Base-by-base conservation (phyloP, 306 rosid genomes). In the Trifolium pratense region DNA sequence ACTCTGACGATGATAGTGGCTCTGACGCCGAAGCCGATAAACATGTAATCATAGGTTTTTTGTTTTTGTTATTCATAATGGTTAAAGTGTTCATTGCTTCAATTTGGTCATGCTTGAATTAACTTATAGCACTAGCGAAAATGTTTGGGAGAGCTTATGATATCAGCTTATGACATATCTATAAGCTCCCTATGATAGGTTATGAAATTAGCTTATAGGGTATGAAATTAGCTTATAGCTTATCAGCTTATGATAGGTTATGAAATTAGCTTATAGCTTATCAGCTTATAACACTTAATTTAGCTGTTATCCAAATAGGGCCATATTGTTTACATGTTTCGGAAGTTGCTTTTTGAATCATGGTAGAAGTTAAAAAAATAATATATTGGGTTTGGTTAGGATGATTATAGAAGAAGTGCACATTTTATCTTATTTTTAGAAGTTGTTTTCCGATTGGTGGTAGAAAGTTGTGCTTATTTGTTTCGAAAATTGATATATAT, bases 1-100 rank as follows among this genome's bases (percentile, higher is more conserved):
- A 70, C 37, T 31, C 49, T 3, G 74, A 58, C 1, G 86, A 62
- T 0, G 13, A 58, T 1, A 16, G 36, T 21, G 53, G 72, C 74
- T 78, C 84, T 0, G 96, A 89, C 7, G 79, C 89, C 8, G 95
- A 91, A 59, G 81, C 85, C 0, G 91, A 89, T 61, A 75, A 80
- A 82, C 93, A 91, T 56, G 98, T 91, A 77, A 48, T 60, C 5
- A 0, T 34, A 12, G 69, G n/a, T 12, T 23, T 65, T 31, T 59
- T 9, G 1, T 21, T 40, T 29, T 29, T 29, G 6, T 4, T 29
- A 29, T 29, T 29, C 32, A 29, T 29, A 4, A 29, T 29, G 32
- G 32, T 29, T 29, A 29, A 29, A 29, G 32, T 29, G 32, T 29
- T 29, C 1, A 4, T 29, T 29, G 32, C 6, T 29, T 29, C 6